Evolutionary conservation across 441 rosid genomes (phyloP), one percentile per base, ranked within the genome.

Genomic region (Croton laevigatus): DNA sequence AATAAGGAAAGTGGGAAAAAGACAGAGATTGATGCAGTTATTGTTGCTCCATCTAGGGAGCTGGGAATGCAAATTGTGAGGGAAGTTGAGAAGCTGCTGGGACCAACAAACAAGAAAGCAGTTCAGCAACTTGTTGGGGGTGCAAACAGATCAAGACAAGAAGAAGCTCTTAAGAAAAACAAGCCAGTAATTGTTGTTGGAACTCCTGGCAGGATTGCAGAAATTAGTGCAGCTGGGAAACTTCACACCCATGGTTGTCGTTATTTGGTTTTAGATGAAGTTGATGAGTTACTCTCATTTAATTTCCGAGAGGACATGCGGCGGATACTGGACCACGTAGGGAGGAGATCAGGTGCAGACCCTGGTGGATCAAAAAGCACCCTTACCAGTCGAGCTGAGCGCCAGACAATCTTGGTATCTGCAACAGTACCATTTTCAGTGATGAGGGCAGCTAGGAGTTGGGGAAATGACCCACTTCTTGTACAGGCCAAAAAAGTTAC

Each of bases 101-200:
- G 97, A 65, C 90, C 95, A 55, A 64, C 73, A 6, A 86, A 90
- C 73, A 90, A 83, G 88, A 91, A 77, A 82, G 83, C 70, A 49
- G 97, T 94, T 83, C 97, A 90, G 79, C 98, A 94, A 75, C 89
- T 91, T 75, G 97, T 94, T 13, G 98, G 97, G 60, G 98, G 98
- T 74, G 98, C 97, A 0, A 94, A 94, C 78, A 85, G 90, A 70
- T 82, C 89, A 76, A 84, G 98, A 82, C 98, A 94, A 83, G 97
- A 94, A 84, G 98, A 94, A 76, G 95, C 93, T 20, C 90, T 94
- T 16, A 91, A 85, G 89, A 94, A 94, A 78, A 91, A 91, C 67
- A 91, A 91, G 71, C 98, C 97, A 0, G 80, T 84, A 23, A 94
- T 94, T 68, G 87, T 94, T 61, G 95, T 91, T 17, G 98, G 97